A percentile compares a stretch with the other conserved stretches of the same genome.
These are phyloP conservation scores for Achaetomiella virescens DNA, from an alignment of 495 filamentous ascomycete species.

Conservation along the genomic window DNA sequence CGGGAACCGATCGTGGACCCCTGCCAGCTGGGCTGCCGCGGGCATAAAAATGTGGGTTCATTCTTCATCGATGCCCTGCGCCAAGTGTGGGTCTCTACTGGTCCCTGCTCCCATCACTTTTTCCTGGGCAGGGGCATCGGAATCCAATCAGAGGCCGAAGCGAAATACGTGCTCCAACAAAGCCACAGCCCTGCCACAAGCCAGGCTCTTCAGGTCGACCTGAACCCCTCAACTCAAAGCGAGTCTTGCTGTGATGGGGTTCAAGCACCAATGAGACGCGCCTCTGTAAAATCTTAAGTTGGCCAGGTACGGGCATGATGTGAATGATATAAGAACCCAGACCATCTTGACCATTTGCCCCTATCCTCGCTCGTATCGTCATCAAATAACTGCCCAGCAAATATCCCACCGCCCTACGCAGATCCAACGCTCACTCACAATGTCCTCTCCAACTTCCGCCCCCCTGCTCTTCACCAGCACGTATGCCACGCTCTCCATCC, in stretches of 20 bases:
- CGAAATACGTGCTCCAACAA: neutral
- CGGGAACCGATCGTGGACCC: neutral
- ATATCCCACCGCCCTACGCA: too few species aligned
- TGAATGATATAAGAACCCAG: too few species aligned
- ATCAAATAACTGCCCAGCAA: too few species aligned
- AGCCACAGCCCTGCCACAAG: neutral
- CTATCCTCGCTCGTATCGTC: too few species aligned
- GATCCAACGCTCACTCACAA: neutral
- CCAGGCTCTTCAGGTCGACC: neutral
- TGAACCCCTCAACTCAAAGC: too few species aligned
- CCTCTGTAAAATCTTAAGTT: too few species aligned
- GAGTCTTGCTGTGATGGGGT: too few species aligned
- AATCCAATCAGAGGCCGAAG: neutral
- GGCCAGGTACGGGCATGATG: too few species aligned
- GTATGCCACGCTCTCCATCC: constrained; percentile 19
- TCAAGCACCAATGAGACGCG: too few species aligned
- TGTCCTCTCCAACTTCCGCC: too few species aligned
- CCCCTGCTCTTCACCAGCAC: neutral
- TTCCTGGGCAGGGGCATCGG: neutral
- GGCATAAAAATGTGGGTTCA: neutral
- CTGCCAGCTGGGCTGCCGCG: neutral
- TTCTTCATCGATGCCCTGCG: neutral
- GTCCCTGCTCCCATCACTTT: neutral
- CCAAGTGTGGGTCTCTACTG: neutral
- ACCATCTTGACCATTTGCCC: too few species aligned